A percentile compares a stretch with the other conserved stretches of the same genome.
These are phyloP conservation scores for Lagerstroemia speciosa DNA, from an alignment of 345 rosid species.

Conservation along the genomic window DNA sequence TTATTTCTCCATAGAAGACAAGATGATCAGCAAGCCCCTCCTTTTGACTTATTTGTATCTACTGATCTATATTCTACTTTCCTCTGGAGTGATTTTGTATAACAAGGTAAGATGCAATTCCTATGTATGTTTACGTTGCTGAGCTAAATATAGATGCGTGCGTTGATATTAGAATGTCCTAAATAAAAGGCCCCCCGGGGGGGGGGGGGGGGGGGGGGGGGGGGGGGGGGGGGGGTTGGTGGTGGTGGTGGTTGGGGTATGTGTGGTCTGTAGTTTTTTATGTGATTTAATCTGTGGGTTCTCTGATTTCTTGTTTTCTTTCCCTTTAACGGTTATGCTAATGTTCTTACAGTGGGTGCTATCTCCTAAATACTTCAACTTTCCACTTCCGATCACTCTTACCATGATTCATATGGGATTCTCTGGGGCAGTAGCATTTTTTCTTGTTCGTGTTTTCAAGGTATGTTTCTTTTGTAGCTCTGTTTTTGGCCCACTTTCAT, in stretches of 20 bases:
- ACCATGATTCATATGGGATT: conserved; percentile 99
- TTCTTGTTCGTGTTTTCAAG: conserved; percentile 92
- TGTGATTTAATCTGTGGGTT: background rate
- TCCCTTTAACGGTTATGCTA: background rate
- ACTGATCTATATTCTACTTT: conserved; percentile 70
- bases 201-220: too few species aligned
- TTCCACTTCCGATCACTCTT: conserved; percentile 85
- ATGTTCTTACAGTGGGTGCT: conserved; percentile 86
- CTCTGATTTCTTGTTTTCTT: background rate
- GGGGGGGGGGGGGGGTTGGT: too few species aligned
- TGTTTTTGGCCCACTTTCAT: background rate
- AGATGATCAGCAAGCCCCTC: conserved; percentile 66
- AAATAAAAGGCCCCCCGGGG: background rate
- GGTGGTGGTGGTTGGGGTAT: too few species aligned
- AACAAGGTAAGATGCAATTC: conserved; percentile 53
- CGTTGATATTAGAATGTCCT: background rate
- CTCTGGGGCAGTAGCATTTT: conserved; percentile 69
- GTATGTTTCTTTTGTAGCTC: conserved; percentile 24
- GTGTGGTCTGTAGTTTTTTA: too few species aligned
- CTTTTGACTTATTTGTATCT: conserved; percentile 78
- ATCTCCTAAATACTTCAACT: conserved; percentile 88
- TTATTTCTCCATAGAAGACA: background rate
- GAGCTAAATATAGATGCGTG: background rate
- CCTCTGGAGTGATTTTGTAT: conserved; percentile 87
- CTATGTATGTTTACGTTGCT: background rate